Evolutionary conservation across 768 basidiomycete genomes (phyloP).

Genomic region (Tylopilus intermedius): DNA sequence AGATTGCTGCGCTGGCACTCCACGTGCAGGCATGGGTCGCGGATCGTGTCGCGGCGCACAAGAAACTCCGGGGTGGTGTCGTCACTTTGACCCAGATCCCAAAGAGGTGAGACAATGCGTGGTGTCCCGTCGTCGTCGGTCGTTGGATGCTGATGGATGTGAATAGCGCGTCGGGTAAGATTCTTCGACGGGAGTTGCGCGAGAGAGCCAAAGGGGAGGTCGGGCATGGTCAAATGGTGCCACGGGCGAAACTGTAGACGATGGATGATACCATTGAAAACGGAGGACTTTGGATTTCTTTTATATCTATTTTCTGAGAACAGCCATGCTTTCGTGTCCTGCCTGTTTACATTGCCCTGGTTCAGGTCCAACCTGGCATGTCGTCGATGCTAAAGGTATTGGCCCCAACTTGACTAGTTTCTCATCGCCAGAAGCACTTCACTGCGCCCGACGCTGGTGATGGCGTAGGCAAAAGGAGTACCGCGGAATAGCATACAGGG

Average conservation of each 20-base stretch:
- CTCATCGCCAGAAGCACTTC: no score
- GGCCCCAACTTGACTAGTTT: no score
- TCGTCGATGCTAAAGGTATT: no score
- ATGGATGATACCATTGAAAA: not conserved
- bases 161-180: constrained; percentile 78
- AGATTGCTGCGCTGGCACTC: constrained; percentile 34
- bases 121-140: no score
- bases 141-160: not conserved
- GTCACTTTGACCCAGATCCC: constrained; percentile 47
- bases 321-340: no score
- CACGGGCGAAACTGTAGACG: constrained; percentile 11
- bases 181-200: constrained; percentile 72
- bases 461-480: no score
- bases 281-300: no score
- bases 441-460: no score
- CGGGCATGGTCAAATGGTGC: constrained; percentile 21
- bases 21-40: constrained; percentile 64
- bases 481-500: no score
- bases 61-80: constrained; percentile 72
- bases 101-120: constrained; percentile 22
- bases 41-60: constrained; percentile 67
- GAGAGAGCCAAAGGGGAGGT: constrained; percentile 58
- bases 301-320: no score
- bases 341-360: no score
- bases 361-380: no score